Conservation (phyloP, 2,329 filamentous ascomycete species). For the Beauveria varroae region DNA sequence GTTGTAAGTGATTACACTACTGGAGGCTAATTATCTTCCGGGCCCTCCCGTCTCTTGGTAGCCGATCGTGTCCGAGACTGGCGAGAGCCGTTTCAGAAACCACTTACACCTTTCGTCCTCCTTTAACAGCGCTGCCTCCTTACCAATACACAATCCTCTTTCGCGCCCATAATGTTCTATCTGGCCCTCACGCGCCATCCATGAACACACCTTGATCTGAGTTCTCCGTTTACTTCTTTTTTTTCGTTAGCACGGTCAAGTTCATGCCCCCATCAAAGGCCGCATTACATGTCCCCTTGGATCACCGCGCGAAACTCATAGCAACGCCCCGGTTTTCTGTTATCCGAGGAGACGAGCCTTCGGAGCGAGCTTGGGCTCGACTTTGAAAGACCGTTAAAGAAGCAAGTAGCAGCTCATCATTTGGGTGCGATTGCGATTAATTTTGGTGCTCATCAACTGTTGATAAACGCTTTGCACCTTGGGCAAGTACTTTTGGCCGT, state of each 20-base stretch:
- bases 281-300: not conserved
- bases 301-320: not conserved
- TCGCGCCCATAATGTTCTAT: no score
- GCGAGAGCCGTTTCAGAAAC: not conserved
- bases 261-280: not conserved
- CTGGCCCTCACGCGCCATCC: not conserved
- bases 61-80: constrained; percentile 2
- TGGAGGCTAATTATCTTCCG: not conserved
- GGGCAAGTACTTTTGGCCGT: not conserved
- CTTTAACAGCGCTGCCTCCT: not conserved
- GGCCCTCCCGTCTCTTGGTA: not conserved
- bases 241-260: not conserved
- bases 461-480: not conserved
- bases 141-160: not conserved
- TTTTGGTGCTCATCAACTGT: not conserved
- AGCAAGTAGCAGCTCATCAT: not conserved
- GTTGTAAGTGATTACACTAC: not conserved
- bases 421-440: not conserved
- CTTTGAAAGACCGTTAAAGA: not conserved
- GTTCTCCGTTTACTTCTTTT: not conserved
- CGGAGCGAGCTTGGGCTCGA: not conserved
- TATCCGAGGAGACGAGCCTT: not conserved
- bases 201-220: not conserved
- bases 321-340: not conserved
- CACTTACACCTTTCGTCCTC: not conserved